Evolutionary conservation across 257 asterid genomes (phyloP).

Genomic region (Osmanthus fragrans): DNA sequence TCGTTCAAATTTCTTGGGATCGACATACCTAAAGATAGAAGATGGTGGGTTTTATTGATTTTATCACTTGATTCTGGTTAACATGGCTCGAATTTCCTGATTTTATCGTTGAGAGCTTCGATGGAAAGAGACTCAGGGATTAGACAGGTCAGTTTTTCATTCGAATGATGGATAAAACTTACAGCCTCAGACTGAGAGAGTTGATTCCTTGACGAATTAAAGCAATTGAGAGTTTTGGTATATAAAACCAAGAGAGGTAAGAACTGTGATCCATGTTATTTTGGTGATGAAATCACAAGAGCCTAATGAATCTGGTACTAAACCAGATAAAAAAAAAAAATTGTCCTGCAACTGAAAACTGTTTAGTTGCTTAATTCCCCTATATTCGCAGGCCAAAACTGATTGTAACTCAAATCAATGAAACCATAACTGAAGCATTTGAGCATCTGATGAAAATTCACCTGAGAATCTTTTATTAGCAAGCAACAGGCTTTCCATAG

Average conservation of each 20-base stretch:
- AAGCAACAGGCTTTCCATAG: constrained; percentile 48
- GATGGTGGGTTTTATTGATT: neutral
- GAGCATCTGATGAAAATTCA: constrained; percentile 50
- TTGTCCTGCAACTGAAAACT: constrained; percentile 47
- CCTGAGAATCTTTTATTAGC: constrained; percentile 54
- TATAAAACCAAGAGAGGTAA: constrained; percentile 22
- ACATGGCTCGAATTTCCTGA: too few species aligned
- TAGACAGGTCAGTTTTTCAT: constrained; percentile 53
- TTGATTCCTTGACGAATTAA: constrained; percentile 61
- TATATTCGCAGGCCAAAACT: constrained; percentile 54
- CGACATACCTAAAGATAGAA: neutral
- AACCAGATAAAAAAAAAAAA: too few species aligned
- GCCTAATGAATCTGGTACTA: constrained; percentile 67
- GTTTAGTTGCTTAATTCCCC: constrained; percentile 52
- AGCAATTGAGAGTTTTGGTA: neutral
- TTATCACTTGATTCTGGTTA: neutral
- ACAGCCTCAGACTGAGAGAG: constrained; percentile 55
- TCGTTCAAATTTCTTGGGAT: neutral
- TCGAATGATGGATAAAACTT: constrained; percentile 69
- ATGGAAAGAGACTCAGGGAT: constrained; percentile 33
- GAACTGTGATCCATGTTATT: constrained; percentile 64
- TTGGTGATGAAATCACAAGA: constrained; percentile 57
- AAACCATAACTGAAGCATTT: constrained; percentile 39
- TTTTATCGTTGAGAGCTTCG: too few species aligned
- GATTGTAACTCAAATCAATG: constrained; percentile 58